These are phyloP conservation scores for Fagopyrum homotropicum DNA, from an alignment of 148 eudicot species.

Conservation along the genomic window DNA sequence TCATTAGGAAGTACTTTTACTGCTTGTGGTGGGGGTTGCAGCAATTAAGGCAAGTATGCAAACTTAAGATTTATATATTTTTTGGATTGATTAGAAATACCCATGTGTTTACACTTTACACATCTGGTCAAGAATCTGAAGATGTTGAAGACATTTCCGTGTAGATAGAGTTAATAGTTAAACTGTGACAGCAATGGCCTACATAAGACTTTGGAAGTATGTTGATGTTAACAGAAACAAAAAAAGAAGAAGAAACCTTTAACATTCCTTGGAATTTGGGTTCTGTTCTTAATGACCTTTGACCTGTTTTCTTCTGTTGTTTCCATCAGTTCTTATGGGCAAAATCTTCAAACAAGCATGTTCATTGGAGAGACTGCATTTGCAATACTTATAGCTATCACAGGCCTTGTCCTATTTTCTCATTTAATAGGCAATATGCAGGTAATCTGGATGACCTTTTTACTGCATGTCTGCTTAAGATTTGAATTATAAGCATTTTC, in stretches of 20 bases:
- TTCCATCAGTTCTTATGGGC: slow-evolving; percentile 81
- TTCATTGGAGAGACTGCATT: slow-evolving; percentile 84
- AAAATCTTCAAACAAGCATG: slow-evolving; percentile 78
- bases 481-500: neutral
- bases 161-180: neutral
- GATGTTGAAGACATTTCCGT: neutral
- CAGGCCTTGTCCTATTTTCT: slow-evolving; percentile 88
- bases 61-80: neutral
- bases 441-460: slow-evolving; percentile 28
- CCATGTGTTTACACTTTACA: neutral
- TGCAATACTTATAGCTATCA: slow-evolving; percentile 88
- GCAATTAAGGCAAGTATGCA: slow-evolving; percentile 56
- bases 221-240: neutral
- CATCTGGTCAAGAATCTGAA: neutral
- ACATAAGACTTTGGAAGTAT: neutral
- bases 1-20: slow-evolving; percentile 77
- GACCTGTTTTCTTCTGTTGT: neutral
- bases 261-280: neutral
- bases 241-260: neutral
- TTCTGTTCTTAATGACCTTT: neutral
- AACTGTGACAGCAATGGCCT: neutral
- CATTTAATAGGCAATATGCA: slow-evolving; percentile 99
- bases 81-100: neutral
- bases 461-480: neutral
- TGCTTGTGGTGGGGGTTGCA: slow-evolving; percentile 99